Conservation (phyloP, 129 eudicot genomes). For the Flaveria bidentis region DNA sequence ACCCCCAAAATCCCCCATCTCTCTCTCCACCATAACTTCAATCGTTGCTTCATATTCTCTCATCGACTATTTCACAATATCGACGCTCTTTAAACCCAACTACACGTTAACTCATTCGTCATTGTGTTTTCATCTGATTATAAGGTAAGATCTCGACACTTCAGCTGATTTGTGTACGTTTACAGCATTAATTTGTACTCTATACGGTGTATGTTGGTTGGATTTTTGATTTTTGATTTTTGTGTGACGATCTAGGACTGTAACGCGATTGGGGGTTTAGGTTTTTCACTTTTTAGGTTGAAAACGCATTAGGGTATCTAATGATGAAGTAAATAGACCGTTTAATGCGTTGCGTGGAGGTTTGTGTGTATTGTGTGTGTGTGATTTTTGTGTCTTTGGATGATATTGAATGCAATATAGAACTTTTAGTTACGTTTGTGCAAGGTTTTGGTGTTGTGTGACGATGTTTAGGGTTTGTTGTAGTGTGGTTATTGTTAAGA, state of each 20-base stretch:
- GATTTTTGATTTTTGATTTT: not conserved
- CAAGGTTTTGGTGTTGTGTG: conserved; percentile 10
- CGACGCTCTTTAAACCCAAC: not conserved
- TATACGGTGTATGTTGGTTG: not conserved
- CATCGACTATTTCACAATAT: not conserved
- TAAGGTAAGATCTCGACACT: conserved; percentile 9
- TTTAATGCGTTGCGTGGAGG: not conserved
- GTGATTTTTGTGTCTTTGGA: not conserved
- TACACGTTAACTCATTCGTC: not conserved
- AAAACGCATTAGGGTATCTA: not conserved
- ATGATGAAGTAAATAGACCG: not conserved
- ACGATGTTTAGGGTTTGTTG: conserved; percentile 23
- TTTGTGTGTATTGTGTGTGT: not conserved
- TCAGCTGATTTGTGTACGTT: not conserved
- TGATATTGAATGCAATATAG: not conserved
- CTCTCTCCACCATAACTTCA: conserved; percentile 11
- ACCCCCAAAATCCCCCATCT: conserved; percentile 8
- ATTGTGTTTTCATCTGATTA: not conserved
- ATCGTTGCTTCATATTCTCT: conserved; percentile 22
- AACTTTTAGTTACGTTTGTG: not conserved
- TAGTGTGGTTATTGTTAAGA: conserved; percentile 14
- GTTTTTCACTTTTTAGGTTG: not conserved
- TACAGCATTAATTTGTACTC: not conserved
- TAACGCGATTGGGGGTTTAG: not conserved
- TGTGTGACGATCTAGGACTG: conserved; percentile 1